Conservation (phyloP, 306 rosid species). For the Rosa persica region DNA sequence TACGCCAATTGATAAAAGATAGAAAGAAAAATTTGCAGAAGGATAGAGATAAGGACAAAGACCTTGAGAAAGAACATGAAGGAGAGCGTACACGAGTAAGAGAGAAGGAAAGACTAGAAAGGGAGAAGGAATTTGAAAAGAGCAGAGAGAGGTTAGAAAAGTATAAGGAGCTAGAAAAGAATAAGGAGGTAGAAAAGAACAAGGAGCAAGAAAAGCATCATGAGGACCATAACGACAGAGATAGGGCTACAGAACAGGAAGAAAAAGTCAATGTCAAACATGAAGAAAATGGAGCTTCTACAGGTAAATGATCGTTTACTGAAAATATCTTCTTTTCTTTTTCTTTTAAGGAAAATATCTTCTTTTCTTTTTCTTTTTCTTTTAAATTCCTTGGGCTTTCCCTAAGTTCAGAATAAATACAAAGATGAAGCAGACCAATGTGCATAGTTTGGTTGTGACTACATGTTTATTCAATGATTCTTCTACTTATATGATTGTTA, state of each 20-base stretch:
- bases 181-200: conserved; percentile 56
- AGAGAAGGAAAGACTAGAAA: conserved; percentile 66
- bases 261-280: conserved; percentile 38
- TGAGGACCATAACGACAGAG: conserved; percentile 33
- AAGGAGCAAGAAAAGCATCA: conserved; percentile 56
- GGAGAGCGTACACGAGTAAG: conserved; percentile 60
- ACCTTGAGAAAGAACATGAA: conserved; percentile 63
- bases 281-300: conserved; percentile 39
- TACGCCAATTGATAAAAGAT: conserved; percentile 73
- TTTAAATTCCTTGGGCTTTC: background rate
- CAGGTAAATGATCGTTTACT: conserved; percentile 26
- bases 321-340: conserved; percentile 13
- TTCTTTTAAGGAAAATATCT: conserved; percentile 10
- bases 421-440: background rate
- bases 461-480: background rate
- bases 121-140: conserved; percentile 62
- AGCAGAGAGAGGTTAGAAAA: conserved; percentile 60
- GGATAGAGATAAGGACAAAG: conserved; percentile 59
- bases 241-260: conserved; percentile 39
- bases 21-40: conserved; percentile 58
- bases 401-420: background rate
- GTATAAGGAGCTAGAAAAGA: conserved; percentile 58
- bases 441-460: background rate
- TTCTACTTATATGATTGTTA: background rate
- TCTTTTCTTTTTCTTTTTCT: conserved; percentile 8